Conservation (phyloP, 176 grass and related monocot genomes). For the Sorghum bicolor region Sorghum_bicolor_NCBIv3 NC_012879.2:433501-434000, state of each 20-base stretch:
- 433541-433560: constrained; percentile 49
- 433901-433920: constrained; percentile 36
- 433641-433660: constrained; percentile 18
- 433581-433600: constrained; percentile 28
- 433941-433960: constrained; percentile 35
- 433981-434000: constrained; percentile 14
- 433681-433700: background rate
- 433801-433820: constrained; percentile 31
- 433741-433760: constrained; percentile 15
- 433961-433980: background rate
- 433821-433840: background rate
- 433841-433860: constrained; percentile 6
- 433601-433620: constrained; percentile 15
- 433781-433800: constrained; percentile 36
- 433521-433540: constrained; percentile 42
- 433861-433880: constrained; percentile 37
- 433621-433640: constrained; percentile 34
- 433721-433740: constrained; percentile 22
- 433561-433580: constrained; percentile 13
- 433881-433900: constrained; percentile 21
- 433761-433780: constrained; percentile 39
- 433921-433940: constrained; percentile 22
- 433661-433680: background rate
- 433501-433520: constrained; percentile 35
- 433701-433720: constrained; percentile 11